Evolutionary conservation across 768 basidiomycete genomes (phyloP).

Genomic region (Russula virescens): DNA sequence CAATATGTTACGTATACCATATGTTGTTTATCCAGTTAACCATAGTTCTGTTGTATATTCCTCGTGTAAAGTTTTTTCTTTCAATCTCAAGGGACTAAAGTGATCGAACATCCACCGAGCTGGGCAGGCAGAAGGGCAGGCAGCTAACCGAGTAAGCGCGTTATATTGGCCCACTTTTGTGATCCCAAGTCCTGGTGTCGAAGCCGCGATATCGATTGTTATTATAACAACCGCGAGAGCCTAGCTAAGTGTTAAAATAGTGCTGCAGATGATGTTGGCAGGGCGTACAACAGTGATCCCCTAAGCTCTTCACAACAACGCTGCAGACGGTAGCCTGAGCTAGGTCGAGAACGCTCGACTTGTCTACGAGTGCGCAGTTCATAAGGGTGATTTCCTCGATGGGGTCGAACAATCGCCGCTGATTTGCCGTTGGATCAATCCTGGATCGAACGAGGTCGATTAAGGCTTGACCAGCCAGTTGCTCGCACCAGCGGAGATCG

Average conservation of each 20-base stretch:
- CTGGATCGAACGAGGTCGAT: slow-evolving; percentile 46
- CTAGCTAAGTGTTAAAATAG: slow-evolving; percentile 28
- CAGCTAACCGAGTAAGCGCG: slow-evolving; percentile 24
- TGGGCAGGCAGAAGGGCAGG: not conserved
- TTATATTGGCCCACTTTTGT: slow-evolving; percentile 18
- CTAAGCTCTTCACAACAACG: slow-evolving; percentile 36
- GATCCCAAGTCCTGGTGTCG: slow-evolving; percentile 29
- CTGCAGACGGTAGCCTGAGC: slow-evolving; percentile 44
- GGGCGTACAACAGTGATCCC: slow-evolving; percentile 53
- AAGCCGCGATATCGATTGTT: slow-evolving; percentile 48
- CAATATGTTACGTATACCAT: not conserved
- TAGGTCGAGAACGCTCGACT: slow-evolving; percentile 47
- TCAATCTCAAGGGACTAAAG: not conserved
- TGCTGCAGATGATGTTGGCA: not conserved
- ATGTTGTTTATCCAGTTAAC: slow-evolving; percentile 11
- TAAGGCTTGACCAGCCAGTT: slow-evolving; percentile 46
- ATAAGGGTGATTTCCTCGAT: slow-evolving; percentile 47
- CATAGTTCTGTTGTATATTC: not conserved
- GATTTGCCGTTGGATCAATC: slow-evolving; percentile 8
- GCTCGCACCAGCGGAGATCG: slow-evolving; percentile 56
- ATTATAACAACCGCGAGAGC: slow-evolving; percentile 44
- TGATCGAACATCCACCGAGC: not conserved
- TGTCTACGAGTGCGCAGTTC: slow-evolving; percentile 52
- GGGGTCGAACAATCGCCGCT: slow-evolving; percentile 23
- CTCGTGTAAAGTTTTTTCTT: slow-evolving; percentile 1